These are phyloP conservation scores for Dillenia suffruticosa DNA, from an alignment of 164 flowering plant species.

Conservation along the genomic window DNA sequence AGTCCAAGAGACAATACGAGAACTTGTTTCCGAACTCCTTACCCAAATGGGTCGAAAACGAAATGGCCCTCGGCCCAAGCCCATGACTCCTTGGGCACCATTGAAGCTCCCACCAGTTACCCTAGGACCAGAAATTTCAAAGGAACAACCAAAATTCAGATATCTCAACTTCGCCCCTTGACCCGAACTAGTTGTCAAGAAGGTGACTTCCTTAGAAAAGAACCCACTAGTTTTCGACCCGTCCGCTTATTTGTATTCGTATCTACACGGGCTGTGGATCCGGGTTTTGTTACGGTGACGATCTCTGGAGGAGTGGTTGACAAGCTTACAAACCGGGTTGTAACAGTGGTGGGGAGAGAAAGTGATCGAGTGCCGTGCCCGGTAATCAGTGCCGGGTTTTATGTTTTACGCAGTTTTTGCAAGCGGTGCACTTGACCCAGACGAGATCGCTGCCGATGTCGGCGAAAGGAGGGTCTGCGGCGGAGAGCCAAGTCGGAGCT, in stretches of 20 bases:
- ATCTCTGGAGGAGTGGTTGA: constrained; percentile 32
- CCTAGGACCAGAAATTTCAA: constrained; percentile 47
- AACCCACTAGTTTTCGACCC: constrained; percentile 57
- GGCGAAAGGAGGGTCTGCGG: constrained; percentile 62
- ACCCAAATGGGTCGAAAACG: constrained; percentile 70
- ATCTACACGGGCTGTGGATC: constrained; percentile 61
- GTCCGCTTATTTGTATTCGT: constrained; percentile 62
- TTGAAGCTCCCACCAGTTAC: constrained; percentile 47
- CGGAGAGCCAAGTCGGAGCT: constrained; percentile 60
- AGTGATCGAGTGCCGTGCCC: constrained; percentile 55
- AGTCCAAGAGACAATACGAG: constrained; percentile 79
- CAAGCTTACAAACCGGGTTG: constrained; percentile 37
- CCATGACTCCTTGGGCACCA: constrained; percentile 75
- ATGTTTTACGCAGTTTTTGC: constrained; percentile 43
- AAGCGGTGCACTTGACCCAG: constrained; percentile 76
- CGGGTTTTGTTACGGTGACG: constrained; percentile 47
- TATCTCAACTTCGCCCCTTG: constrained; percentile 13
- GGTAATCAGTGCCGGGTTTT: constrained; percentile 32
- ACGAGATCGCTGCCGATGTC: constrained; percentile 83
- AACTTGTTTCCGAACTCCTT: constrained; percentile 57
- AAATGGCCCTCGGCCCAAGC: constrained; percentile 75
- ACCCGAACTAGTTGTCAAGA: constrained; percentile 44
- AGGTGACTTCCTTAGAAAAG: constrained; percentile 52
- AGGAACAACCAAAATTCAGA: constrained; percentile 66
- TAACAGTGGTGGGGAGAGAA: constrained; percentile 62